phyloP scores from a whole-genome alignment of 495 filamentous ascomycete species.

The Xylaria nigripes region DNA sequence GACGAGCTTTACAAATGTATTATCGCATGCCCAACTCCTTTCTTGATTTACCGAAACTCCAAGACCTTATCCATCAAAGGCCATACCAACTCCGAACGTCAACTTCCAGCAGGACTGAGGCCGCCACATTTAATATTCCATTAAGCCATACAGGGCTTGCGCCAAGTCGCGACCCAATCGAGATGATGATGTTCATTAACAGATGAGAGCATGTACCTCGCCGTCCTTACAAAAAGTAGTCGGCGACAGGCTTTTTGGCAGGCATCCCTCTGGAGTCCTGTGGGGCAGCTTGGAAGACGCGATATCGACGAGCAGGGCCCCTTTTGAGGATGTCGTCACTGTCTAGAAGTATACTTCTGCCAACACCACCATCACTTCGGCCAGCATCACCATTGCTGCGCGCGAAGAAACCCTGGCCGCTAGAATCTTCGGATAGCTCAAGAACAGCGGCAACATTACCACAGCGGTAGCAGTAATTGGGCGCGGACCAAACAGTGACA shows the following conservation, averaged over 20 bases:
- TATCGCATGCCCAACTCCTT: not conserved
- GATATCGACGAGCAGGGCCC: constrained; percentile 83
- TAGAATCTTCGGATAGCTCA: constrained; percentile 81
- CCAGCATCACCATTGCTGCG: constrained; percentile 74
- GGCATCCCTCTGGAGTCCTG: constrained; percentile 97
- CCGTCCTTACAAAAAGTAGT: constrained; percentile 69
- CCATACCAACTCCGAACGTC: not conserved
- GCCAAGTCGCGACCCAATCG: not conserved
- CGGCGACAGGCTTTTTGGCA: constrained; percentile 94
- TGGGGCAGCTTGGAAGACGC: constrained; percentile 94
- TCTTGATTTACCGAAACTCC: constrained; percentile 5
- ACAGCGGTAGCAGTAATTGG: constrained; percentile 97
- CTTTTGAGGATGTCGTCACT: constrained; percentile 33
- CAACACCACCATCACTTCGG: constrained; percentile 36
- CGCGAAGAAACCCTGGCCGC: constrained; percentile 62
- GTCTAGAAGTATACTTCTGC: constrained; percentile 35
- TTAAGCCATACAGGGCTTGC: not conserved
- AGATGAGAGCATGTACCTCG: not conserved
- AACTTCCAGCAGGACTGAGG: not conserved
- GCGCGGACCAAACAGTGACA: constrained; percentile 94
- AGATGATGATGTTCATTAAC: not conserved
- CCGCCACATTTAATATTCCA: not conserved
- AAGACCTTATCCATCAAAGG: not conserved
- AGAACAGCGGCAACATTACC: constrained; percentile 95
- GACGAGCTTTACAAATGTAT: not conserved